These are phyloP conservation scores for Lachancea quebecensis DNA, from an alignment of 805 yeast genomes.

Conservation along the genomic window DNA sequence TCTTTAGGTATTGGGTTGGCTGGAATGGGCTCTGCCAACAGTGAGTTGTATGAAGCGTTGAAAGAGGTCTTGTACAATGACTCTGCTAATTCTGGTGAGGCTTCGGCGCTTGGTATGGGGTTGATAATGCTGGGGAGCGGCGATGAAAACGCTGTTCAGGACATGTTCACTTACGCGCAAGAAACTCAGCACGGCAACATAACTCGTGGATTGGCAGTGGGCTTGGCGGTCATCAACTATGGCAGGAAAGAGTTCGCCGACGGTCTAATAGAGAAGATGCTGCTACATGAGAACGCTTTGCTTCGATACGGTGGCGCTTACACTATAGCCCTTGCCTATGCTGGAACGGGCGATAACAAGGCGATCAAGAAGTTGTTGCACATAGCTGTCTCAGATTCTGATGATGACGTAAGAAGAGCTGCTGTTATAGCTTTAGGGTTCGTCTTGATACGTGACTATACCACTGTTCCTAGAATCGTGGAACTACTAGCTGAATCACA, in stretches of 20 bases:
- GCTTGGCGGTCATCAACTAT: constrained; percentile 78
- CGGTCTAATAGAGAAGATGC: constrained; percentile 52
- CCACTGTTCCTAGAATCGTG: constrained; percentile 91
- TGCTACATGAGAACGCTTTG: constrained; percentile 70
- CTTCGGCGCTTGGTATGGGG: constrained; percentile 96
- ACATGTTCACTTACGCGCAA: constrained; percentile 84
- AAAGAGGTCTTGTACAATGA: constrained; percentile 81
- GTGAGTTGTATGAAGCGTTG: constrained; percentile 69
- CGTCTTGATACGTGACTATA: constrained; percentile 80
- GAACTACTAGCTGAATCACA: constrained; percentile 89
- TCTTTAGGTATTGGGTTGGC: constrained; percentile 93
- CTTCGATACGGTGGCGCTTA: constrained; percentile 95
- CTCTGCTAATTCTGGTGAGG: constrained; percentile 91
- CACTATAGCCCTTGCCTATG: constrained; percentile 90
- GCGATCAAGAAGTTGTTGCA: constrained; percentile 85
- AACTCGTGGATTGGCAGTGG: constrained; percentile 86
- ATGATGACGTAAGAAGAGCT: constrained; percentile 94
- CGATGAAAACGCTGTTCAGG: constrained; percentile 55
- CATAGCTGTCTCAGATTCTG: constrained; percentile 92
- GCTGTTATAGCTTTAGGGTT: constrained; percentile 90
- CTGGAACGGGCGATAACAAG: constrained; percentile 86
- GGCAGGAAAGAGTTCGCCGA: constrained; percentile 83
- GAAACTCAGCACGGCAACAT: constrained; percentile 96
- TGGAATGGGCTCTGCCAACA: constrained; percentile 85
- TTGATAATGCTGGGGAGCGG: constrained; percentile 92